Conservation (phyloP, 2,329 filamentous ascomycete species). For the Zymoseptoria tritici region DNA sequence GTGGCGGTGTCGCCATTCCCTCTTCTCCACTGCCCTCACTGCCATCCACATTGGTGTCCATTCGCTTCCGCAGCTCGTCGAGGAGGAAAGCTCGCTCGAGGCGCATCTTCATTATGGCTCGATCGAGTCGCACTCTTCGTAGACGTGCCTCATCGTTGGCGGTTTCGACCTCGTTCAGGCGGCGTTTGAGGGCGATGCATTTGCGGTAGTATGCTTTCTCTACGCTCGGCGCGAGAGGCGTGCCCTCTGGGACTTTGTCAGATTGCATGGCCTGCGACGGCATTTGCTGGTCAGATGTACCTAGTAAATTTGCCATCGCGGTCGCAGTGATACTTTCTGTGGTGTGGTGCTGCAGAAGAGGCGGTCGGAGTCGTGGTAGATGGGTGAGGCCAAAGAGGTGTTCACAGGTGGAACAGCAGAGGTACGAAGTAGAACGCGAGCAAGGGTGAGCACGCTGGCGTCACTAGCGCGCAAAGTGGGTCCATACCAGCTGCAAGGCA, state of each 20-base stretch:
- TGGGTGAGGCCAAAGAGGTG: not conserved
- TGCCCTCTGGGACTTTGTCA: not conserved
- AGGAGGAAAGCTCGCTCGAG: conserved; percentile 64
- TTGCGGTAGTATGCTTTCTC: conserved; percentile 94
- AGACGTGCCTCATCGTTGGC: conserved; percentile 78
- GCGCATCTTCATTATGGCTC: conserved; percentile 85
- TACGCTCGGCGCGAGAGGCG: conserved; percentile 72
- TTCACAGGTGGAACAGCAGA: not conserved
- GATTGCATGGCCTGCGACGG: not conserved
- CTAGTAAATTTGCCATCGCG: not conserved
- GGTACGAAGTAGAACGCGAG: not conserved
- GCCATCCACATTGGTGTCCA: conserved; percentile 42
- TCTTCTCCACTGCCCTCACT: conserved; percentile 29
- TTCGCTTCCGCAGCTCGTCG: conserved; percentile 41
- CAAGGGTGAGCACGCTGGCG: not conserved
- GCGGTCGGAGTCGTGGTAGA: not conserved
- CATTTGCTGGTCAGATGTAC: not conserved
- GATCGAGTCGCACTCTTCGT: conserved; percentile 70
- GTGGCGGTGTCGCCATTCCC: conserved; percentile 24
- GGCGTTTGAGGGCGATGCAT: conserved; percentile 88
- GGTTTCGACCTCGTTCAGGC: conserved; percentile 84
- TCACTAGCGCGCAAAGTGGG: not conserved
- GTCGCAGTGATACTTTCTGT: not conserved
- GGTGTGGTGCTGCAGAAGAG: not conserved
- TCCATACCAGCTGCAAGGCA: not conserved